A percentile compares a stretch with the other conserved stretches of the same genome.
phyloP scores from a whole-genome alignment of 257 asterid species.

The Linaria vulgaris region DNA sequence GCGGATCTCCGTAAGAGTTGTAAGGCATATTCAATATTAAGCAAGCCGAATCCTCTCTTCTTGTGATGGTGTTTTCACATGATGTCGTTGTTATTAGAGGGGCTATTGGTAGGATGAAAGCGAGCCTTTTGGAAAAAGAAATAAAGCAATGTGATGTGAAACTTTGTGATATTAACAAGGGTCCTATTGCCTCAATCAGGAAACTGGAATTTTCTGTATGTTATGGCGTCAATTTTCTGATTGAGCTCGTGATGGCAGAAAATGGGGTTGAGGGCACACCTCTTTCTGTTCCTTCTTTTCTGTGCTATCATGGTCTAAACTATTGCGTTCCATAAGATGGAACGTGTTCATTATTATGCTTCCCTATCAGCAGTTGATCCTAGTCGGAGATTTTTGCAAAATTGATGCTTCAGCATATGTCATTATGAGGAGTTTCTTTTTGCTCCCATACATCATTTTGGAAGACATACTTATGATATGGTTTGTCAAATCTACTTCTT shows the following conservation, averaged over 20 bases:
- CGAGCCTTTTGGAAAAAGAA: no score
- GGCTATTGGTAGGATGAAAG: neutral
- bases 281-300: neutral
- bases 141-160: no score
- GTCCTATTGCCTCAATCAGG: neutral
- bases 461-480: conserved; percentile 3
- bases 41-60: neutral
- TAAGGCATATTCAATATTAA: neutral
- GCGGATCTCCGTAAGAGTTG: neutral
- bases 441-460: conserved; percentile 2
- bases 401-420: neutral
- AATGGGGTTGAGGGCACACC: neutral
- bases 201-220: neutral
- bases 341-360: conserved; percentile 1
- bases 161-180: no score
- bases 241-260: neutral
- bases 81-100: neutral
- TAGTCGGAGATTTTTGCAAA: neutral
- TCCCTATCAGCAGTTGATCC: neutral
- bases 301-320: neutral
- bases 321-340: neutral
- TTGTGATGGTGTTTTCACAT: neutral
- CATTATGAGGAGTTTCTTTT: neutral
- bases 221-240: neutral
- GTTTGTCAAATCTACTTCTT: conserved; percentile 9